phyloP scores from a whole-genome alignment of 169 alveolate genomes.

The Cryptosporidium felis region DNA sequence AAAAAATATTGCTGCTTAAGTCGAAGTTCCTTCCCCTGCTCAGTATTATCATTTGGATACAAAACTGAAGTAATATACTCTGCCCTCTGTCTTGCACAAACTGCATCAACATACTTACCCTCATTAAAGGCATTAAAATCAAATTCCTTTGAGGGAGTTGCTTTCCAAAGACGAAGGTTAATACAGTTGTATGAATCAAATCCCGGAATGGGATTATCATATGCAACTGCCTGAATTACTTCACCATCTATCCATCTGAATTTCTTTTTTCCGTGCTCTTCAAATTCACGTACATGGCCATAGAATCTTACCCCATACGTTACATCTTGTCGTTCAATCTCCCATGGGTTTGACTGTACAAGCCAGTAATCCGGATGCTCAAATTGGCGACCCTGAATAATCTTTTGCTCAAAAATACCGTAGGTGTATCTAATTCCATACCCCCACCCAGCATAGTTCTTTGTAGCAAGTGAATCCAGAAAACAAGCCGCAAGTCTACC shows the following conservation, averaged over 20 bases:
- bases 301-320: constrained; percentile 91
- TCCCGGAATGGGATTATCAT: constrained; percentile 96
- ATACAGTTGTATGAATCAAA: constrained; percentile 92
- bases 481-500: constrained; percentile 97
- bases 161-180: constrained; percentile 92
- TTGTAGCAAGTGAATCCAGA: constrained; percentile 94
- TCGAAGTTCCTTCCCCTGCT: constrained; percentile 93
- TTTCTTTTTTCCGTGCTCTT: constrained; percentile 81
- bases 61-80: constrained; percentile 93
- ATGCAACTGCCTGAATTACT: constrained; percentile 93
- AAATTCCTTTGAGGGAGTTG: constrained; percentile 90
- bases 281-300: constrained; percentile 83
- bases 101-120: constrained; percentile 90
- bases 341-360: constrained; percentile 94
- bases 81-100: constrained; percentile 90
- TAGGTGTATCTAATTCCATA: constrained; percentile 95
- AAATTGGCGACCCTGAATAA: constrained; percentile 89
- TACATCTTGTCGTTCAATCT: constrained; percentile 92
- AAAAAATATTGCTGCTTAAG: constrained; percentile 94
- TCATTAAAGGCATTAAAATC: constrained; percentile 90
- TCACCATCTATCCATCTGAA: constrained; percentile 93
- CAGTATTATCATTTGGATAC: constrained; percentile 93
- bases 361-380: constrained; percentile 97
- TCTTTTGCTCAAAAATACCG: constrained; percentile 94
- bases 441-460: constrained; percentile 95